Evolutionary conservation across 495 filamentous ascomycete species (phyloP), one percentile per base, ranked within the genome.

Genomic region (Annulohypoxylon bovei): DNA sequence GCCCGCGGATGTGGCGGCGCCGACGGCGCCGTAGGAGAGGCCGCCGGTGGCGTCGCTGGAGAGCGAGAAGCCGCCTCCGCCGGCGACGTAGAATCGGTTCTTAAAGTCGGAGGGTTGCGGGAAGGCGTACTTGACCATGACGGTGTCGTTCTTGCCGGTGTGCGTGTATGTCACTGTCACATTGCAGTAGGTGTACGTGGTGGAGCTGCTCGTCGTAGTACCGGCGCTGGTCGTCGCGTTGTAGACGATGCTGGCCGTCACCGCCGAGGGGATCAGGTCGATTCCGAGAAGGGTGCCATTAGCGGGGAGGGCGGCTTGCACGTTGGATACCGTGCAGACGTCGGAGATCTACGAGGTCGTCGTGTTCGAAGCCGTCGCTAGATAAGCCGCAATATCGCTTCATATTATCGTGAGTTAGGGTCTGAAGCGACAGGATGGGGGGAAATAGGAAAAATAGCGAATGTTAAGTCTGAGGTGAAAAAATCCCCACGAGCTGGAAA

Each of bases 1-100:
- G 5, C 83, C 83, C 20, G 80, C 82, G 62, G 83, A 82, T 1
- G 83, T 85, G 7, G 70, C 56, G 5, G 81, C 83, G 20, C 78
- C 68, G 0, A 75, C 82, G 4, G 80, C 82, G 22, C 81, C 82
- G 65, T 83, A 82, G 6, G 78, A 73, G 32, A 85, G 70, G 14
- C 81, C 83, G 0, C 62, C 70, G 12, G 65, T 75, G 6, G 70
- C 37, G 47, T 61, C 62, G 28, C 52, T 61, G 12, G 54, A 33
- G 3, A 75, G 70, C n/a, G 61, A 58, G 58, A 65, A 73, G 3
- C 73, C 70, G 11, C 73, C 73, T 44, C 73, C 70, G 14, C 70
- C 73, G 49, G 28, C 67, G 22, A 74, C 71, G 42, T 71, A 71
- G 61, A 74, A 76, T 1, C 74, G 67, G 52, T 71, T 74, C 42